Evolutionary conservation across 1,284 basidiomycete genomes (phyloP).

Genomic region (Coriolopsis trogii): DNA sequence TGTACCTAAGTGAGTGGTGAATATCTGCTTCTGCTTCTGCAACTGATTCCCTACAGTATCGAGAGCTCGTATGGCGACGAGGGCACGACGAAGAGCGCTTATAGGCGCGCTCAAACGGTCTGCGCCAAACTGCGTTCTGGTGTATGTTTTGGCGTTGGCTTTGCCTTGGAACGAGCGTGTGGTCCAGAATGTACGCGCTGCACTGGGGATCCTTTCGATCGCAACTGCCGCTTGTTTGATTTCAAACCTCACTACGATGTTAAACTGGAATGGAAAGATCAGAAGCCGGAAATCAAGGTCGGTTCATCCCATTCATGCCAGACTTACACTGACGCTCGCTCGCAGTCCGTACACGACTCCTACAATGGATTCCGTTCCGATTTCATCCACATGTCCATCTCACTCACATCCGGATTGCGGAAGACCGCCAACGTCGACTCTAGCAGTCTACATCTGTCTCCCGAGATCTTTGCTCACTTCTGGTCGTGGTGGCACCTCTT

Average conservation of each 20-base stretch:
- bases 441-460: conserved; percentile 88
- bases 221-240: conserved; percentile 80
- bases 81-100: conserved; percentile 19
- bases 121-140: conserved; percentile 88
- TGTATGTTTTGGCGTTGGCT: conserved; percentile 90
- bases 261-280: conserved; percentile 57
- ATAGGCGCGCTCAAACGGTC: conserved; percentile 46
- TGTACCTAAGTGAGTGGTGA: conserved; percentile 69
- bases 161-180: conserved; percentile 87
- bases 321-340: not conserved
- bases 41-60: conserved; percentile 26
- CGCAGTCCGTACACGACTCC: conserved; percentile 68
- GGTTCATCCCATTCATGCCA: conserved; percentile 21
- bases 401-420: conserved; percentile 63
- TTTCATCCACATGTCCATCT: conserved; percentile 93
- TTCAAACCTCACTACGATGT: conserved; percentile 88
- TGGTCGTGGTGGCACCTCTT: conserved; percentile 93
- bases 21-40: not conserved
- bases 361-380: conserved; percentile 92
- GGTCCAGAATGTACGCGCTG: conserved; percentile 73
- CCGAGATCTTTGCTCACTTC: conserved; percentile 89
- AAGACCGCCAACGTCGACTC: conserved; percentile 35
- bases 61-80: conserved; percentile 32
- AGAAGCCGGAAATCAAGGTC: conserved; percentile 54
- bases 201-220: conserved; percentile 67